Base-by-base conservation (phyloP, 1,139 yeast species). In the Zygoascus meyerae region DNA sequence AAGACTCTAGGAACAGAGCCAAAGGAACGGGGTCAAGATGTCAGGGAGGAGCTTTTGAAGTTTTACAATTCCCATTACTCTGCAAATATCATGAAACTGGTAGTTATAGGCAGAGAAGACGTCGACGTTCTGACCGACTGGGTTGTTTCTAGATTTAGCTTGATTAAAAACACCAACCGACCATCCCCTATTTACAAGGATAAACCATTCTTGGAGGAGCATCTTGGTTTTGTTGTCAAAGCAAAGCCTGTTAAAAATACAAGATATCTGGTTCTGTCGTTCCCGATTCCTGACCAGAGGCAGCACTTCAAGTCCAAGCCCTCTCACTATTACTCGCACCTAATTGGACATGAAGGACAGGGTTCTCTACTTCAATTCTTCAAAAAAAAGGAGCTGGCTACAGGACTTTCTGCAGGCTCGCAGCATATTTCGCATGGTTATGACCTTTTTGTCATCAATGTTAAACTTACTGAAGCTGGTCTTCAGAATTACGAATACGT, bases 271-370 rank as follows among this genome's bases (percentile, higher is more conserved):
- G 85, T 82, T 52, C 54, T 92, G 12, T 66, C 77, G 3, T 92
- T 92, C 63, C 72, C 78, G 51, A 76, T 86, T 11, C 96, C 96
- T 1, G 90, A 86, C 59, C 83, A 81, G 57, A 72, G 75, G 49
- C 66, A 68, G 12, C 66, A 74, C 47, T 85, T 92, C 86, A 75
- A 76, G 43, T 72, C 77, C 26, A 79, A 79, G 55, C 95, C 97
- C 0, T 73, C 77, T 10, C 77, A 74, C 46, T 85, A 87, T 63
- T 75, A 72, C 55, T 78, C 92, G 21, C 97, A 90, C 63, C 71
- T 92, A 48, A 68, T 92, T 48, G 97, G 98, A 31, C 97, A 92
- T 63, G 97, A 92, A 68, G 86, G 87, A 46, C 73, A 80, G 46
- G 97, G 97, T 1, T 86, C 96, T 1, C 66, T 92, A 14, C 71